phyloP scores from a whole-genome alignment of 768 basidiomycete species.

The Termitomyces sp. region DNA sequence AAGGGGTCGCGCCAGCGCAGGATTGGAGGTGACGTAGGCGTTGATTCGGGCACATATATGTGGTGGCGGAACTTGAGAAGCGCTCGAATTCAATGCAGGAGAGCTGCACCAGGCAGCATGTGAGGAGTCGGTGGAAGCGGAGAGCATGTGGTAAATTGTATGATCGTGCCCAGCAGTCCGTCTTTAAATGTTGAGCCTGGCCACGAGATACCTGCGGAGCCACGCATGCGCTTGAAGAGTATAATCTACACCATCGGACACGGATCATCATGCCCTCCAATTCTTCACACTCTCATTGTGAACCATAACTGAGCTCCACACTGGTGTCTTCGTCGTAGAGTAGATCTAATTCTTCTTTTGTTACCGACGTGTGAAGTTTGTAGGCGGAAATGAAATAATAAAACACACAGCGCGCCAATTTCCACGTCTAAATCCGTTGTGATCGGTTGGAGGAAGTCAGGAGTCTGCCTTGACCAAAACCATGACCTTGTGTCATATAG shows the following conservation, averaged over 20 bases:
- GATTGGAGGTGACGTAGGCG: constrained; percentile 16
- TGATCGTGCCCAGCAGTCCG: constrained; percentile 1
- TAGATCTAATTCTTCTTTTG: too few species aligned
- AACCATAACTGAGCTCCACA: too few species aligned
- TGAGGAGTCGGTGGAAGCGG: background rate
- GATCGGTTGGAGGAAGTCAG: too few species aligned
- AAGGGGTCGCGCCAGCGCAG: constrained; percentile 16
- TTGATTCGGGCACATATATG: constrained; percentile 16
- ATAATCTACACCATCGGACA: too few species aligned
- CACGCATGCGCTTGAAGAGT: background rate
- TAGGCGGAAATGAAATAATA: background rate
- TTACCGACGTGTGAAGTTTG: background rate
- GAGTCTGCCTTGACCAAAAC: background rate
- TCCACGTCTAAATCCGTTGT: background rate
- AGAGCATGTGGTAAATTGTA: constrained; percentile 8
- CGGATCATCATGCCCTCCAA: too few species aligned
- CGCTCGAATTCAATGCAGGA: background rate
- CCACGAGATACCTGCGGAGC: constrained; percentile 3
- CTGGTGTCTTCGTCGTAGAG: too few species aligned
- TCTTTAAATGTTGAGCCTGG: constrained; percentile 5
- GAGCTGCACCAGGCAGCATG: constrained; percentile 9
- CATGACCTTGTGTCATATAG: background rate
- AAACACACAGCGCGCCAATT: background rate
- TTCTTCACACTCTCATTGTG: too few species aligned
- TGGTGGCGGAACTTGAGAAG: constrained; percentile 9